phyloP scores from a whole-genome alignment of 768 basidiomycete species.

The Trametes meyenii region DNA sequence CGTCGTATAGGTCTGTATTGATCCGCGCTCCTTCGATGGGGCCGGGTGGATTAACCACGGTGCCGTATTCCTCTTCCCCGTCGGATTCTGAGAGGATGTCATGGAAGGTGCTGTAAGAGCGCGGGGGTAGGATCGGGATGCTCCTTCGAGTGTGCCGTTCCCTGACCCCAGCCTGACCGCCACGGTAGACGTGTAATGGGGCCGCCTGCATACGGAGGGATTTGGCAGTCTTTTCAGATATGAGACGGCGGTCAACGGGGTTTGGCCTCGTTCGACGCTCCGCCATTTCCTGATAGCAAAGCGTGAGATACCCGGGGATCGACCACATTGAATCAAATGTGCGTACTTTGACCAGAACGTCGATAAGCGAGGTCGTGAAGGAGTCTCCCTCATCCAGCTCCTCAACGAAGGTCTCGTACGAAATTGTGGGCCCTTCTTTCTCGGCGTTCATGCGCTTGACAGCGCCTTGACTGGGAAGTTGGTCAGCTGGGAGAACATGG shows the following conservation, averaged over 20 bases:
- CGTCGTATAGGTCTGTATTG: conserved; percentile 67
- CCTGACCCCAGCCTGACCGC: conserved; percentile 16
- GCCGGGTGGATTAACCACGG: conserved; percentile 43
- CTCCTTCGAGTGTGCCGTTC: conserved; percentile 1
- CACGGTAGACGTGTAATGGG: conserved; percentile 56
- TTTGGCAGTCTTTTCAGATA: conserved; percentile 69
- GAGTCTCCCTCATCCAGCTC: conserved; percentile 80
- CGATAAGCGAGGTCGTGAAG: conserved; percentile 75
- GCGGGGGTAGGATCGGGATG: conserved; percentile 12
- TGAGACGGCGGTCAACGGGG: conserved; percentile 56
- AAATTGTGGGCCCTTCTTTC: conserved; percentile 56
- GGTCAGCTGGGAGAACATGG: not conserved
- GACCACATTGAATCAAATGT: not conserved
- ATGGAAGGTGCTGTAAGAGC: conserved; percentile 38
- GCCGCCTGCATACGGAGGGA: conserved; percentile 60
- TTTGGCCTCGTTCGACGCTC: conserved; percentile 64
- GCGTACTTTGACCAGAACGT: conserved; percentile 75
- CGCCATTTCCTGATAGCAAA: conserved; percentile 63
- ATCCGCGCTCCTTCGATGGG: conserved; percentile 56
- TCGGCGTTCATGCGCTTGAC: conserved; percentile 71
- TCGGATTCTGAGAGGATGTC: conserved; percentile 43
- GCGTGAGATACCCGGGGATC: not conserved
- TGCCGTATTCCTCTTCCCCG: conserved; percentile 65
- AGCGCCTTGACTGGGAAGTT: conserved; percentile 61
- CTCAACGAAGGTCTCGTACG: conserved; percentile 74